These are phyloP conservation scores for Pestalotiopsis sp. DNA, from an alignment of 2,329 filamentous ascomycete species.

Conservation along the genomic window DNA sequence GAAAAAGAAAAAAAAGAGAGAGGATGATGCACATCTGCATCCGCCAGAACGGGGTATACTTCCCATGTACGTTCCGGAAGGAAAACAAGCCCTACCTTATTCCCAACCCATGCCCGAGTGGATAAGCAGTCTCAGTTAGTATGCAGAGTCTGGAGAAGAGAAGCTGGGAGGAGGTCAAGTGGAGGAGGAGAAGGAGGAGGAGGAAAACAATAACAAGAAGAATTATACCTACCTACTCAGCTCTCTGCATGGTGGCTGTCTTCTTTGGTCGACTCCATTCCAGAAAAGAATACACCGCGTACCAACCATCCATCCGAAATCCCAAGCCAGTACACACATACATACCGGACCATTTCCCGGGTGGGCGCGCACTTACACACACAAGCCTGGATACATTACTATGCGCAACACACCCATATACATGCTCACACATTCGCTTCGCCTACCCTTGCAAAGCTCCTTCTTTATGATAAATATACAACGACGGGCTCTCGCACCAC, in stretches of 20 bases:
- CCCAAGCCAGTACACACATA: neutral
- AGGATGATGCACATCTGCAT: neutral
- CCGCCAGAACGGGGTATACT: neutral
- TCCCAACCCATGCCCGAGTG: neutral
- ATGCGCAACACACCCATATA: neutral
- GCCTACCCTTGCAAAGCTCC: neutral
- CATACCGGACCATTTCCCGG: neutral
- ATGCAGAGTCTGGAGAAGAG: neutral
- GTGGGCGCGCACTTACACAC: neutral
- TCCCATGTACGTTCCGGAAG: neutral
- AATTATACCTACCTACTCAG: neutral
- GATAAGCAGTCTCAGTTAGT: neutral
- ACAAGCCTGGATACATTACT: neutral
- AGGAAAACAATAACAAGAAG: neutral
- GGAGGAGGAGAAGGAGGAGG: neutral
- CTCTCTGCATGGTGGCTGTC: neutral
- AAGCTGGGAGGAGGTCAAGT: neutral
- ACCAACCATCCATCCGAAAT: neutral
- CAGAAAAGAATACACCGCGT: neutral
- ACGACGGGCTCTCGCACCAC: neutral
- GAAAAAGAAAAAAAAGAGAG: neutral
- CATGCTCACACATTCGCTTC: neutral
- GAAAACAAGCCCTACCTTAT: neutral
- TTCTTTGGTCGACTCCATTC: neutral
- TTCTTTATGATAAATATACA: conserved; percentile 6